Evolutionary conservation across 108 stramenopile species (phyloP), one percentile per base, ranked within the genome.

Genomic region (Cyclotella distinguenda): DNA sequence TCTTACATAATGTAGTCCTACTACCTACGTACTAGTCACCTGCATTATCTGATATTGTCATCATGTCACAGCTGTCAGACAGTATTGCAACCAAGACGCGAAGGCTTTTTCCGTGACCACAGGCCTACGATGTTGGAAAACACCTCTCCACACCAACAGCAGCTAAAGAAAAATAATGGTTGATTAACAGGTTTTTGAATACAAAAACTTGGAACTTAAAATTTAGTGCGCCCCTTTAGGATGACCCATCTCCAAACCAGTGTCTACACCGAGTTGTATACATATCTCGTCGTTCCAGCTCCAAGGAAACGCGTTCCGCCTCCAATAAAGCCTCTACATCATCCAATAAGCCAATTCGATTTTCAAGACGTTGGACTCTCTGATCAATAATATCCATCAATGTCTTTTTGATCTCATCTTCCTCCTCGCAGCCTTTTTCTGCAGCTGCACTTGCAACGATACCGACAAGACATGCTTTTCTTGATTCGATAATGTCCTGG

Each of bases 301-400:
- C 93, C 34, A 94, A 60, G 10, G 93, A 84, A n/a, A 90, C 83
- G 31, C 88, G 74, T 68, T 94, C 93, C 16, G 89, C 88, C 39
- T 94, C 93, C 66, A 94, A 43, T 54, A 94, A 79, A 16, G 84
- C 89, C 78, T 94, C 93, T 3, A 90, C 79, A 68, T 94, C 93
- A 75, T 94, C 89, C 48, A 94, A 43, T 36, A 90, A 60, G 0
- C 79, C 78, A 66, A 94, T 68, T 5, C 89, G 70, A 60, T 90
- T 94, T 62, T 94, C 93, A 23, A 94, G 57, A 57, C 86, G 85
- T 51, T 87, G 72, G 77, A 94, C 83, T 16, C 93, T 75, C 39
- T 84, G 80, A 39, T 94, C 86, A 12, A 88, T 15, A 19, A 94
- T 73, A 59, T 89, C 86, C 48, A 84, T 74, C 38, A 94, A 50